These are phyloP conservation scores for Symbiotaphrina buchneri DNA, from an alignment of 495 filamentous ascomycete genomes.

Conservation along the genomic window DNA sequence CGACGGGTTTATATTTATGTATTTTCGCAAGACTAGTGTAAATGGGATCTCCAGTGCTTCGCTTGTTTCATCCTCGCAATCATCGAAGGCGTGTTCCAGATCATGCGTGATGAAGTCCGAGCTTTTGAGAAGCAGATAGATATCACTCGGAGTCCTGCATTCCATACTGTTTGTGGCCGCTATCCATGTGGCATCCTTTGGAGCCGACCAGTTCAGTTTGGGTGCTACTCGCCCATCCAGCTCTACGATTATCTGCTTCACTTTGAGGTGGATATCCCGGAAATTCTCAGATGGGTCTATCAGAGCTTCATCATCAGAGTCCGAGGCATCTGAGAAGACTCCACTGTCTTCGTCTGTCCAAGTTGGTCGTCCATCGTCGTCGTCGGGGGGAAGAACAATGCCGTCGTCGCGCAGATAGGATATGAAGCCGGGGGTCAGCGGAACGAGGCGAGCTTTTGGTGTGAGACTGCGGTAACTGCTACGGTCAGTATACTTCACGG, in stretches of 20 bases:
- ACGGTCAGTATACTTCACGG: constrained; percentile 1
- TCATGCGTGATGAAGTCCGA: constrained; percentile 90
- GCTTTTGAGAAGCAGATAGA: constrained; percentile 82
- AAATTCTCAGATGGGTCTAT: constrained; percentile 32
- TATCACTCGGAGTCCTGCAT: constrained; percentile 66
- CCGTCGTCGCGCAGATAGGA: constrained; percentile 81
- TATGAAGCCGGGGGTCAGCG: constrained; percentile 51
- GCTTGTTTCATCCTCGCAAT: constrained; percentile 26
- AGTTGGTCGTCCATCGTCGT: constrained; percentile 20
- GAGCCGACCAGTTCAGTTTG: constrained; percentile 93
- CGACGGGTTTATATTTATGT: constrained; percentile 65
- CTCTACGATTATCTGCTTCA: constrained; percentile 52
- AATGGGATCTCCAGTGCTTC: constrained; percentile 23
- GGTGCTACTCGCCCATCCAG: constrained; percentile 68
- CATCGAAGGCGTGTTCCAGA: constrained; percentile 79
- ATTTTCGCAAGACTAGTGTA: constrained; percentile 62
- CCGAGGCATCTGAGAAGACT: constrained; percentile 8
- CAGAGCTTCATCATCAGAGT: constrained; percentile 16
- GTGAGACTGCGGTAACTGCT: constrained; percentile 54
- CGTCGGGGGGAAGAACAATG: constrained; percentile 53
- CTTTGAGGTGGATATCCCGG: constrained; percentile 49
- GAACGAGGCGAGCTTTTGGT: constrained; percentile 67
- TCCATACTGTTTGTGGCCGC: constrained; percentile 73
- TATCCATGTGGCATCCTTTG: constrained; percentile 96
- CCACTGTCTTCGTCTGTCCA: constrained; percentile 10